These are phyloP conservation scores for Ramaria rubella DNA, from an alignment of 768 basidiomycete species.

Conservation along the genomic window DNA sequence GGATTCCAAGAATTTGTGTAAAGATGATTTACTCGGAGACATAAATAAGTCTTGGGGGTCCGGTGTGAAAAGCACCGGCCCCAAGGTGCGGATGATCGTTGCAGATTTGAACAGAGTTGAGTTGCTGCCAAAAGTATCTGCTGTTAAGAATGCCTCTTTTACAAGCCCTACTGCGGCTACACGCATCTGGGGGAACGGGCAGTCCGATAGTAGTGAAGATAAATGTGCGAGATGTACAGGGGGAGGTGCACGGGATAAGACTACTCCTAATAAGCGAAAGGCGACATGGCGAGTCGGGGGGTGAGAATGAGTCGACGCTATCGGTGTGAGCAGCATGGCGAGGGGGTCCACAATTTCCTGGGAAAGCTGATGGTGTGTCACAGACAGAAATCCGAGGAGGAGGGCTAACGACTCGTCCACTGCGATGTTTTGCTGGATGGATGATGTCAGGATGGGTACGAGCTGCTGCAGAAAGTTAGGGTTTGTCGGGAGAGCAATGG, in stretches of 20 bases:
- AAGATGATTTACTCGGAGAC: conserved; percentile 16
- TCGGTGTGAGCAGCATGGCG: conserved; percentile 41
- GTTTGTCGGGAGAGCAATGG: conserved; percentile 24
- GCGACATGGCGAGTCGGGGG: conserved; percentile 49
- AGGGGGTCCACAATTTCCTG: conserved; percentile 45
- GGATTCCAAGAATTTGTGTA: conserved; percentile 45
- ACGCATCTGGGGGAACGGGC: conserved; percentile 57
- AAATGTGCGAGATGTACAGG: conserved; percentile 48
- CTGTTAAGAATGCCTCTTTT: conserved; percentile 59
- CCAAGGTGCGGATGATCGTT: conserved; percentile 50
- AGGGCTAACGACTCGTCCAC: conserved; percentile 58
- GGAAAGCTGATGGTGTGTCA: conserved; percentile 22
- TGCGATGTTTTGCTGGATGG: conserved; percentile 46
- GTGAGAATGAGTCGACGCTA: conserved; percentile 60
- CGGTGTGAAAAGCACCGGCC: conserved; percentile 51
- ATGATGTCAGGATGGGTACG: conserved; percentile 32
- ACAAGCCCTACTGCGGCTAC: conserved; percentile 62
- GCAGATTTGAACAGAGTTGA: conserved; percentile 48
- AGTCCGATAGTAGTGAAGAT: conserved; percentile 40
- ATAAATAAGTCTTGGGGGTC: conserved; percentile 48
- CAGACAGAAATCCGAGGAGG: conserved; percentile 33
- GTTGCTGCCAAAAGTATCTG: conserved; percentile 26
- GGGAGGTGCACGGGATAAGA: conserved; percentile 44
- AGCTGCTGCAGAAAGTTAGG: conserved; percentile 16
- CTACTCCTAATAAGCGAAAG: conserved; percentile 51